These are phyloP conservation scores for Rugonectria rugulosa DNA, from an alignment of 2,329 filamentous ascomycete genomes.

Conservation along the genomic window DNA sequence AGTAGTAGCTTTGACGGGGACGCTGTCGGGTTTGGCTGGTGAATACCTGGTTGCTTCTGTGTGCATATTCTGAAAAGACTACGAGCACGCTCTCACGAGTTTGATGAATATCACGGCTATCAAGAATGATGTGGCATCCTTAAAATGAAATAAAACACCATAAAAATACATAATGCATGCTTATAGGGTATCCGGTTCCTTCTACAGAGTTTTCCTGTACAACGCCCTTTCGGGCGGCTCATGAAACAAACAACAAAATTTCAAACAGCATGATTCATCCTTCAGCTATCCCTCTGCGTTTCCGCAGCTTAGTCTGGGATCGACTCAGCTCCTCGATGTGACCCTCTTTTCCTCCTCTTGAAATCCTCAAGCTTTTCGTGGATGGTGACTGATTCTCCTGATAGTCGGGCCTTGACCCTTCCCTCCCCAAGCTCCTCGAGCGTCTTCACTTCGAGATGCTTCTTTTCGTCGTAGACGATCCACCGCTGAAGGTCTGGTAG, in stretches of 20 bases:
- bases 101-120: too few relatives aligned
- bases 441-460: conserved; percentile 53
- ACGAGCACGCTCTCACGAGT: too few relatives aligned
- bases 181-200: conserved; percentile 20
- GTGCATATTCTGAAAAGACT: too few relatives aligned
- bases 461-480: conserved; percentile 46
- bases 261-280: neutral
- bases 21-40: too few relatives aligned
- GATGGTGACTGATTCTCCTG: conserved; percentile 55
- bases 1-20: too few relatives aligned
- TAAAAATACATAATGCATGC: too few relatives aligned
- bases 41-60: too few relatives aligned
- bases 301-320: conserved; percentile 28
- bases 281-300: neutral
- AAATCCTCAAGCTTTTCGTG: conserved; percentile 52
- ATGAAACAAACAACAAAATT: conserved; percentile 7
- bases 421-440: conserved; percentile 61
- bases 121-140: too few relatives aligned
- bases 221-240: conserved; percentile 3
- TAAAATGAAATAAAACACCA: too few relatives aligned
- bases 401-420: conserved; percentile 51
- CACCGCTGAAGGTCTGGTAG: conserved; percentile 57
- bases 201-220: conserved; percentile 15
- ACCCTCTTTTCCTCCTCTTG: conserved; percentile 42
- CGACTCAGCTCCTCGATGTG: conserved; percentile 33